A percentile compares a stretch with the other conserved stretches of the same genome.
Conservation (phyloP, 805 yeast species). For the Debaryomyces maramus region DNA sequence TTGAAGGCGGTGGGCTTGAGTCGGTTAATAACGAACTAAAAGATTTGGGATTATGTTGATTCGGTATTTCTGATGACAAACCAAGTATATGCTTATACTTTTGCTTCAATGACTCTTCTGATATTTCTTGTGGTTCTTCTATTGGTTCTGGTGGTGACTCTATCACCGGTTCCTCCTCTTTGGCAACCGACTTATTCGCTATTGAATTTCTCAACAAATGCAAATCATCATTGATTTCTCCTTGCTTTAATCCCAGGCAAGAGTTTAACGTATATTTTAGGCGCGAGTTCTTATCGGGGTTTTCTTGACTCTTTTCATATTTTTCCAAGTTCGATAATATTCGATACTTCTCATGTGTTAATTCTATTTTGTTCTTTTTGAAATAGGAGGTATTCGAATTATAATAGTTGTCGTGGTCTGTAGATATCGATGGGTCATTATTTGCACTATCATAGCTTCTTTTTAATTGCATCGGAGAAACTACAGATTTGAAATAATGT, state of each 20-base stretch:
- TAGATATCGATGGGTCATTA: conserved; percentile 3
- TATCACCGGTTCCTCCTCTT: conserved; percentile 7
- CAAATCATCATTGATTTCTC: conserved; percentile 29
- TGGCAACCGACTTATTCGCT: conserved; percentile 2
- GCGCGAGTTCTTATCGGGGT: background rate
- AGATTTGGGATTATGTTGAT: conserved; percentile 4
- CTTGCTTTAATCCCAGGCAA: conserved; percentile 21
- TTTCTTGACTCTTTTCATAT: conserved; percentile 1
- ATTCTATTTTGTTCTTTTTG: conserved; percentile 31
- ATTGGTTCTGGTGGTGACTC: conserved; percentile 8
- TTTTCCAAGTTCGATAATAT: conserved; percentile 10
- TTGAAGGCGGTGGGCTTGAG: conserved; percentile 3
- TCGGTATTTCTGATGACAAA: background rate
- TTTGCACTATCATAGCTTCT: conserved; percentile 6
- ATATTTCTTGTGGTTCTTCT: conserved; percentile 7
- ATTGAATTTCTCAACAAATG: conserved; percentile 12
- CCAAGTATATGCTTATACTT: conserved; percentile 11
- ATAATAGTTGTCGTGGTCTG: conserved; percentile 18
- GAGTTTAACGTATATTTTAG: conserved; percentile 10
- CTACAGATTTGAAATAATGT: conserved; percentile 28
- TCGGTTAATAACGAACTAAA: background rate
- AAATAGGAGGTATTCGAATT: conserved; percentile 22
- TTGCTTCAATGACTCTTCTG: conserved; percentile 10
- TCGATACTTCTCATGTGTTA: conserved; percentile 27
- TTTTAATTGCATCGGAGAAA: conserved; percentile 17